These are phyloP conservation scores for Mycena floridula DNA, from an alignment of 768 basidiomycete species.

Conservation along the genomic window DNA sequence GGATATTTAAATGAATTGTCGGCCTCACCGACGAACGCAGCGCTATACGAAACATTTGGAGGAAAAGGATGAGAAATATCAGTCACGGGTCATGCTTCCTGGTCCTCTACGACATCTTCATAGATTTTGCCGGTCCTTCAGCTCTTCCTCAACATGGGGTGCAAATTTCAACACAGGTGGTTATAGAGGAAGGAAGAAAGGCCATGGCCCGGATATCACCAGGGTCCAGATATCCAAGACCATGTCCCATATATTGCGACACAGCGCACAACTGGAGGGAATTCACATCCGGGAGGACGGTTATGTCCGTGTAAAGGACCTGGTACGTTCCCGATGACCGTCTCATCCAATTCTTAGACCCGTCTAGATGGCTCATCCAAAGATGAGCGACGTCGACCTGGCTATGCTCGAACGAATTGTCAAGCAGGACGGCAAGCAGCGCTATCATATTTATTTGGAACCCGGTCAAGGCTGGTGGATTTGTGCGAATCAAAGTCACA, in stretches of 20 bases:
- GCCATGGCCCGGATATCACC: neutral
- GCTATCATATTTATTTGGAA: conserved; percentile 39
- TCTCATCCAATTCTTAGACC: neutral
- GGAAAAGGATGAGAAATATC: no score
- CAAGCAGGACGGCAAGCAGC: conserved; percentile 40
- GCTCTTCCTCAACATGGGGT: no score
- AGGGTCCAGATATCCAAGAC: conserved; percentile 42
- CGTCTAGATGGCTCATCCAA: conserved; percentile 45
- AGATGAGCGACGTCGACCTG: conserved; percentile 45
- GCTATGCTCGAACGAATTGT: conserved; percentile 41
- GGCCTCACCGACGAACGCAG: no score
- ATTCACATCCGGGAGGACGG: conserved; percentile 59
- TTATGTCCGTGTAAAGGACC: conserved; percentile 54
- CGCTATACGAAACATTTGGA: no score
- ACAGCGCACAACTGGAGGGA: conserved; percentile 55
- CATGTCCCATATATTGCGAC: conserved; percentile 62
- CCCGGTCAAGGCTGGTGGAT: conserved; percentile 52
- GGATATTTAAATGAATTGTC: no score
- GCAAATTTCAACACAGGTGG: no score
- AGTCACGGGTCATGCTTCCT: no score
- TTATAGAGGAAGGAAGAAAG: neutral
- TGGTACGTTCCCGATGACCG: conserved; percentile 37
- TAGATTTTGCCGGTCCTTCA: no score
- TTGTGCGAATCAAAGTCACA: conserved; percentile 67
- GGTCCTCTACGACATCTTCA: no score